Conservation (phyloP, 164 flowering plant genomes). For the Sextonia rubra region DNA sequence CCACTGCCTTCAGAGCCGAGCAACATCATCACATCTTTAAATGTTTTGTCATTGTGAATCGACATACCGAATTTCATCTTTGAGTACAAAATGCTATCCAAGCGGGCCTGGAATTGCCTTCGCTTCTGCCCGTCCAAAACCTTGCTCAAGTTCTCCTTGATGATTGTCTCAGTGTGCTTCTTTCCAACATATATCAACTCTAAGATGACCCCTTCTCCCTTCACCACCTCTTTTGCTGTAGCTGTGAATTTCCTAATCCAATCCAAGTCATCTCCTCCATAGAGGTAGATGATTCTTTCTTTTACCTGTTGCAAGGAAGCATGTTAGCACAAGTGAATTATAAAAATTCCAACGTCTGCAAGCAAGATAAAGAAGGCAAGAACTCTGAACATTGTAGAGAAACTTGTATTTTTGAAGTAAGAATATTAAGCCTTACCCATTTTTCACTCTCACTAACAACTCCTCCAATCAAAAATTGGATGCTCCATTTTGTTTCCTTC, state of each 20-base stretch:
- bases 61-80: constrained; percentile 35
- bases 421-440: constrained; percentile 24
- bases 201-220: constrained; percentile 10
- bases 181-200: constrained; percentile 48
- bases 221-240: constrained; percentile 10
- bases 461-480: constrained; percentile 27
- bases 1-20: constrained; percentile 48
- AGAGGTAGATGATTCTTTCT: constrained; percentile 26
- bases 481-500: constrained; percentile 27
- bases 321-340: neutral
- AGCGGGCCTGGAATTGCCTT: constrained; percentile 50
- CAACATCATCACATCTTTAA: constrained; percentile 49
- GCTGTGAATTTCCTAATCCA: constrained; percentile 37
- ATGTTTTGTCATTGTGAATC: constrained; percentile 30
- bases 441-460: constrained; percentile 19
- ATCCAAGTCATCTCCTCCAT: constrained; percentile 41
- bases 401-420: neutral
- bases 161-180: constrained; percentile 28
- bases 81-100: constrained; percentile 57
- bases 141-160: constrained; percentile 23
- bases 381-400: neutral
- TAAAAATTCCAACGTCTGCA: neutral
- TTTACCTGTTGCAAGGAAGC: constrained; percentile 18
- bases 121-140: constrained; percentile 19
- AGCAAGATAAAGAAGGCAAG: neutral